Evolutionary conservation across 768 basidiomycete genomes (phyloP), one percentile per base, ranked within the genome.

Genomic region (Chalciporus piperatus): DNA sequence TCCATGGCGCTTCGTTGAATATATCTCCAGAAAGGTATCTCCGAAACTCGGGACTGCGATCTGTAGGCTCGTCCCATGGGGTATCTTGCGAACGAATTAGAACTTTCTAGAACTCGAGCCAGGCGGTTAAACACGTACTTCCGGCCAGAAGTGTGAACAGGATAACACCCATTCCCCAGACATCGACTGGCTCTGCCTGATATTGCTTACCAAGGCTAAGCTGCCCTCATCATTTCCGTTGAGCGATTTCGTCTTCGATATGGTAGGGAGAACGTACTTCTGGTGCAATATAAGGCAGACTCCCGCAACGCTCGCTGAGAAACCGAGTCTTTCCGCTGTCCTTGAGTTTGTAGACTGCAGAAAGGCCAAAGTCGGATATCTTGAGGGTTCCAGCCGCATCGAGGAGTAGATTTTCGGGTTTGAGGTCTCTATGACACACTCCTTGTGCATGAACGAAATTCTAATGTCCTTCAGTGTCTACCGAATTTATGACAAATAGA

Each of bases 91-190:
- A 54, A 37, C 10, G 13, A 17, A 40, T 58, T 3, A 54, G 38
- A 40, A 6, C 8, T 11, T 11, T 11, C 6, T 14, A 27, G 30
- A 3, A 20, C 7, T n/a, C 14, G 8, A 32, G 1, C 33, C 3
- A 23, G 12, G 19, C 0, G 40, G 13, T 32, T 32, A 32, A 32
- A 66, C 6, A 76, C 86, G 32, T 65, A 96, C 96, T 98, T 42
- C 97, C 97, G 8, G 80, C 85, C 0, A 98, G 75, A 41, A 99
- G 73, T 0, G 96, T 90, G 65, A 90, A 98, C 1, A 99, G 73
- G 41, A 99, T 96, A 23, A 98, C 89, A 1, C 97, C 97, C 38
- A 91, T 81, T 0, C 93, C 93, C 97, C 97, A 99, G 9, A 92
- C 84, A 65, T 99, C 97, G 20, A 98, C 81, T 0, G 97, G 94